These are phyloP conservation scores for Apiospora sp. DNA, from an alignment of 2,329 filamentous ascomycete genomes.

Conservation along the genomic window DNA sequence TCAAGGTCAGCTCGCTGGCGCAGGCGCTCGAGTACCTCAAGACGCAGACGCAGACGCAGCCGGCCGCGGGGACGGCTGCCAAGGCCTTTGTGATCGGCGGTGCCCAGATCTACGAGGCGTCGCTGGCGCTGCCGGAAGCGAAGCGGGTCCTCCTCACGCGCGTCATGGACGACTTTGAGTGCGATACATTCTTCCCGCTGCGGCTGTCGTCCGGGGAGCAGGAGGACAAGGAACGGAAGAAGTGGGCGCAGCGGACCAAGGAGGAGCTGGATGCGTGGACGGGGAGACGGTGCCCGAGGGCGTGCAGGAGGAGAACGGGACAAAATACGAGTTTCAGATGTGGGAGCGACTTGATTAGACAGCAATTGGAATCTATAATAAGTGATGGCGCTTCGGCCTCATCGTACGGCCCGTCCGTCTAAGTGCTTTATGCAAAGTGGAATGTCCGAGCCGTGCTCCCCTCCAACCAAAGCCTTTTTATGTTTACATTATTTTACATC, in stretches of 20 bases:
- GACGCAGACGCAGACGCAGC: conserved; percentile 45
- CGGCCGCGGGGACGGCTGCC: conserved; percentile 47
- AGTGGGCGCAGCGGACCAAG: conserved; percentile 63
- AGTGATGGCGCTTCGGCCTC: not conserved
- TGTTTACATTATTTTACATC: conserved; percentile 17
- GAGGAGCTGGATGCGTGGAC: conserved; percentile 68
- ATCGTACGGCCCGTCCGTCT: not conserved
- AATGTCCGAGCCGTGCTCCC: conserved; percentile 3
- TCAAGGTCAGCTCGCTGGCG: conserved; percentile 67
- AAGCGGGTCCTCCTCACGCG: conserved; percentile 74
- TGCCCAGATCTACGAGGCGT: conserved; percentile 80
- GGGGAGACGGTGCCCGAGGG: conserved; percentile 66
- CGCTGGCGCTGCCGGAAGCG: conserved; percentile 66
- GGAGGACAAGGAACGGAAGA: conserved; percentile 41
- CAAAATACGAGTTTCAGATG: conserved; percentile 76
- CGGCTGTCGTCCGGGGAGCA: conserved; percentile 48
- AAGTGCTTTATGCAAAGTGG: conserved; percentile 17
- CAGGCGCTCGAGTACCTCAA: conserved; percentile 59
- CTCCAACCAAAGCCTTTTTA: conserved; percentile 8
- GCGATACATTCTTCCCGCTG: conserved; percentile 79
- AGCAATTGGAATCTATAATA: not conserved
- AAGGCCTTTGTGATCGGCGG: conserved; percentile 90
- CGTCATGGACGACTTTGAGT: conserved; percentile 74
- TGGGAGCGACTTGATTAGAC: conserved; percentile 64
- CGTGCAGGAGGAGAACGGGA: conserved; percentile 68